phyloP scores from a whole-genome alignment of 1,284 basidiomycete genomes.

The Omphalotus olearius region DNA sequence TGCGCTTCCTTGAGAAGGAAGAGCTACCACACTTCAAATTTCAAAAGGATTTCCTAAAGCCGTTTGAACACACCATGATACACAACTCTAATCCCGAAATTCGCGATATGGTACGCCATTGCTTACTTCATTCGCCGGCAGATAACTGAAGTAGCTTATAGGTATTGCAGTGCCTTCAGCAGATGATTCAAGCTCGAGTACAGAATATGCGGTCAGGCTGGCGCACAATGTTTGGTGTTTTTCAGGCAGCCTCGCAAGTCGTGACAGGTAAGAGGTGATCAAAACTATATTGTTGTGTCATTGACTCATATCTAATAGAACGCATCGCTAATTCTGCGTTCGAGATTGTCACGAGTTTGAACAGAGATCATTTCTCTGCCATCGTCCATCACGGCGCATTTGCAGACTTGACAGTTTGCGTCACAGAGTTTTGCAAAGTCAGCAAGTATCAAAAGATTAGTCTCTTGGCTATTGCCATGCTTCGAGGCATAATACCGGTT shows the following conservation, averaged over 20 bases:
- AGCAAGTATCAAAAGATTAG: slow-evolving; percentile 99
- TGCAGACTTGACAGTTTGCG: slow-evolving; percentile 93
- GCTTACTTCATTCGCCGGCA: not conserved
- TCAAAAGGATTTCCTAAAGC: slow-evolving; percentile 98
- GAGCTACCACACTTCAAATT: slow-evolving; percentile 98
- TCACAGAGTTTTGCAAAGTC: slow-evolving; percentile 99
- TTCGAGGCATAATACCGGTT: slow-evolving; percentile 86
- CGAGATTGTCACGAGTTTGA: slow-evolving; percentile 91
- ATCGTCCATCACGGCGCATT: slow-evolving; percentile 94
- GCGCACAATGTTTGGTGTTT: slow-evolving; percentile 99
- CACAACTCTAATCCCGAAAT: slow-evolving; percentile 95
- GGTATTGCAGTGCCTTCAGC: slow-evolving; percentile 96
- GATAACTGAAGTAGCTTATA: slow-evolving; percentile 25
- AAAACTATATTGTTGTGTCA: not conserved
- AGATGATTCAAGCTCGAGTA: slow-evolving; percentile 96
- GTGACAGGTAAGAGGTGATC: slow-evolving; percentile 60
- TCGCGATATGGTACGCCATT: slow-evolving; percentile 82
- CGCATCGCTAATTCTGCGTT: slow-evolving; percentile 93
- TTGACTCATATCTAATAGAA: slow-evolving; percentile 47
- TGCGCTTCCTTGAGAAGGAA: slow-evolving; percentile 99
- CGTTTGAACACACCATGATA: slow-evolving; percentile 98
- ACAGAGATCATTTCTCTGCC: slow-evolving; percentile 87
- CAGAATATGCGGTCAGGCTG: slow-evolving; percentile 97
- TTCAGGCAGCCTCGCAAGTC: slow-evolving; percentile 94
- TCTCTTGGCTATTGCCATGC: slow-evolving; percentile 94